Evolutionary conservation across 2,329 filamentous ascomycete genomes (phyloP).

Genomic region (Fusarium ramigenum): DNA sequence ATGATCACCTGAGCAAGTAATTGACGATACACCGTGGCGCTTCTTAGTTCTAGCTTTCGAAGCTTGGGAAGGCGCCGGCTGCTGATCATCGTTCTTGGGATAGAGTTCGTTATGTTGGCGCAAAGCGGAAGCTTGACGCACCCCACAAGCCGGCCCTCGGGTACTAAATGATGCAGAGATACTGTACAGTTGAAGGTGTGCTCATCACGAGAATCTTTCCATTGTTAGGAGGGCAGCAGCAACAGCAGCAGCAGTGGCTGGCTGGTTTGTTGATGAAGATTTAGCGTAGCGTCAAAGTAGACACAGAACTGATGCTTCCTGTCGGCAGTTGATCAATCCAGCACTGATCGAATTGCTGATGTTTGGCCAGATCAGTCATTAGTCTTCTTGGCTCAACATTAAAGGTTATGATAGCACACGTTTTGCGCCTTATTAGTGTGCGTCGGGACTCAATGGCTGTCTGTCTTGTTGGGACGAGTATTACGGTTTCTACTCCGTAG

Average conservation of each 20-base stretch:
- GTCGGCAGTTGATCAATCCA: constrained; percentile 17
- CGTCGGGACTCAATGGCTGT: neutral
- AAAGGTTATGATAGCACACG: neutral
- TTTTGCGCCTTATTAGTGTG: neutral
- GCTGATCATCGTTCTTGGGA: constrained; percentile 14
- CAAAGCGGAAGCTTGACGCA: constrained; percentile 20
- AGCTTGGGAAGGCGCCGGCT: neutral
- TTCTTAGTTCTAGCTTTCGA: neutral
- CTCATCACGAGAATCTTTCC: neutral
- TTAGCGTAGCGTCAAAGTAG: constrained; percentile 4
- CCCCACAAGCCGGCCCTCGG: constrained; percentile 30
- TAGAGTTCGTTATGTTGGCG: constrained; percentile 33
- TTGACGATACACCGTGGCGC: neutral
- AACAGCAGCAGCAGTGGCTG: neutral
- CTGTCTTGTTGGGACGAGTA: neutral
- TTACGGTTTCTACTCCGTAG: neutral
- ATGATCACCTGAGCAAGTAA: constrained; percentile 2
- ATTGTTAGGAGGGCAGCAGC: neutral
- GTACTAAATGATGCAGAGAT: constrained; percentile 34
- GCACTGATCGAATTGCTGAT: neutral
- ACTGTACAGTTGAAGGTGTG: neutral
- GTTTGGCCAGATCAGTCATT: neutral
- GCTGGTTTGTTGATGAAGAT: constrained; percentile 13
- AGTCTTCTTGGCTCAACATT: neutral
- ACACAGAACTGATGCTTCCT: neutral